phyloP scores from a whole-genome alignment of 441 rosid species.

The Erysimum cheiri region DNA sequence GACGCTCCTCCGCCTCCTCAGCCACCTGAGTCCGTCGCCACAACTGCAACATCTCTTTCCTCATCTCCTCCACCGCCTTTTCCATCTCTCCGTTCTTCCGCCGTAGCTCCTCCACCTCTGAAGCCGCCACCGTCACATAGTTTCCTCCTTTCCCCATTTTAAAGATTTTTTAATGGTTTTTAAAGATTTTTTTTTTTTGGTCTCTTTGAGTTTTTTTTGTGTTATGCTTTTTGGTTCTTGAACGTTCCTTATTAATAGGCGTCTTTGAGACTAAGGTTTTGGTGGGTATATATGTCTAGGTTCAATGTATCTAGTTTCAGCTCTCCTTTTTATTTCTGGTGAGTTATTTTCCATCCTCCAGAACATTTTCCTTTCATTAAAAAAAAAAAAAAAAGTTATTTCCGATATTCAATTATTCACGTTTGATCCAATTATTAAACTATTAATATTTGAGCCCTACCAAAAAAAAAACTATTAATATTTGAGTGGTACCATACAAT shows the following conservation, averaged over 20 bases:
- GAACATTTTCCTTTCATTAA: constrained; percentile 3
- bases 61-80: constrained; percentile 67
- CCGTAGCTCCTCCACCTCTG: constrained; percentile 47
- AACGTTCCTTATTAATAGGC: constrained; percentile 33
- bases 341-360: constrained; percentile 5
- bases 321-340: not conserved
- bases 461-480: too few species aligned
- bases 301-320: constrained; percentile 32
- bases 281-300: constrained; percentile 37
- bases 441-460: not conserved
- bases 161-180: not conserved
- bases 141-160: constrained; percentile 48
- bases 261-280: not conserved
- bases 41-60: constrained; percentile 54
- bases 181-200: not conserved
- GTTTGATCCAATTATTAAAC: constrained; percentile 17
- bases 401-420: too few species aligned
- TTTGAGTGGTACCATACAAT: not conserved
- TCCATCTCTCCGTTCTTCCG: constrained; percentile 71
- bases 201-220: not conserved
- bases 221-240: constrained; percentile 1
- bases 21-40: constrained; percentile 65
- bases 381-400: too few species aligned
- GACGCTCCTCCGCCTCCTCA: constrained; percentile 84
- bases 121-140: constrained; percentile 28